phyloP scores from a whole-genome alignment of 768 basidiomycete species.

The Infundibulicybe gibba region DNA sequence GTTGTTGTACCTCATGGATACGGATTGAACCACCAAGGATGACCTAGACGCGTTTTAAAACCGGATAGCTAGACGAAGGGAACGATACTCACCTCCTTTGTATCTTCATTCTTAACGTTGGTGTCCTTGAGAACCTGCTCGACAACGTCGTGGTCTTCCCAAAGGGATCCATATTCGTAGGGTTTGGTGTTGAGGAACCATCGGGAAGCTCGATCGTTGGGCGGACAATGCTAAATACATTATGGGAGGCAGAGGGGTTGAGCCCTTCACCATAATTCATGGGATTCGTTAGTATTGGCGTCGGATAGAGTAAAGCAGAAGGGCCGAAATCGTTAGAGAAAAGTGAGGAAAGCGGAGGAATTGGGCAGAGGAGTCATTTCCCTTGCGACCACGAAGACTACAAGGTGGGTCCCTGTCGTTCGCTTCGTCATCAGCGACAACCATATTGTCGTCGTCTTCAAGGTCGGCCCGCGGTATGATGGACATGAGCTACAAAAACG shows the following conservation, averaged over 20 bases:
- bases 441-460: too few relatives aligned
- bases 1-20: slow-evolving; percentile 99
- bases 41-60: slow-evolving; percentile 36
- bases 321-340: too few relatives aligned
- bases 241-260: slow-evolving; percentile 39
- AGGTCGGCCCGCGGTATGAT: too few relatives aligned
- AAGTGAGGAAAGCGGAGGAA: too few relatives aligned
- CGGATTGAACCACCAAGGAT: slow-evolving; percentile 97
- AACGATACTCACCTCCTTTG: slow-evolving; percentile 68
- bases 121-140: slow-evolving; percentile 99
- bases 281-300: slow-evolving; percentile 61
- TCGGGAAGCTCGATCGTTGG: slow-evolving; percentile 84
- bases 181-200: too few relatives aligned
- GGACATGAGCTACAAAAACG: too few relatives aligned
- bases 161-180: slow-evolving; percentile 99
- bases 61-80: not conserved
- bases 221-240: slow-evolving; percentile 59
- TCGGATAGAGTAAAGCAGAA: too few relatives aligned
- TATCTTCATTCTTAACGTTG: slow-evolving; percentile 95
- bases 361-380: too few relatives aligned
- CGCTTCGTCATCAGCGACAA: too few relatives aligned
- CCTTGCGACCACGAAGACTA: too few relatives aligned
- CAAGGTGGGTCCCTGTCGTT: too few relatives aligned
- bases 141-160: slow-evolving; percentile 99
- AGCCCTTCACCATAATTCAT: slow-evolving; percentile 81